Percentiles rank a stretch among this genome's conserved stretches.
phyloP scores from a whole-genome alignment of 306 rosid species.

The Begonia loranthoides region DNA sequence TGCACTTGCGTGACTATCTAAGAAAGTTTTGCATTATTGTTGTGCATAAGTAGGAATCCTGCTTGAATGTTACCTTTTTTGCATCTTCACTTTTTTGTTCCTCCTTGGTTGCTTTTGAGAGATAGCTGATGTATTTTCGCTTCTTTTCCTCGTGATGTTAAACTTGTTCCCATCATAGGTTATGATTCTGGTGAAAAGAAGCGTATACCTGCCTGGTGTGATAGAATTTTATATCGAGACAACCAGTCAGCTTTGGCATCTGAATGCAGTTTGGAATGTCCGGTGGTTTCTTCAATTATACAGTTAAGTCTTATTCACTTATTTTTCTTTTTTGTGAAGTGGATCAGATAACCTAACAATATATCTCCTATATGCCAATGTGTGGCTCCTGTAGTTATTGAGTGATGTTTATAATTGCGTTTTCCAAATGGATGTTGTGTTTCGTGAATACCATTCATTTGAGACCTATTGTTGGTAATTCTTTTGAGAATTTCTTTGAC shows the following conservation, averaged over 20 bases:
- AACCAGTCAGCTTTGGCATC: conserved; percentile 42
- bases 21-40: background rate
- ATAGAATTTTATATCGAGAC: conserved; percentile 89
- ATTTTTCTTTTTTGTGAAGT: conserved; percentile 8
- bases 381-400: too few relatives aligned
- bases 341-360: conserved; percentile 5
- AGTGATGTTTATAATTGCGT: too few relatives aligned
- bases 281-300: conserved; percentile 53
- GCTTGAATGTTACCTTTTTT: too few relatives aligned
- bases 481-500: too few relatives aligned
- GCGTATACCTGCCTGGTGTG: conserved; percentile 99
- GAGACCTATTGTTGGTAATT: too few relatives aligned
- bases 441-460: too few relatives aligned
- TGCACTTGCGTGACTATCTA: background rate
- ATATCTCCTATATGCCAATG: too few relatives aligned
- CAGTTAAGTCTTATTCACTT: conserved; percentile 30
- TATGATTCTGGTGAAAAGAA: conserved; percentile 99
- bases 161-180: conserved; percentile 24
- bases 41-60: too few relatives aligned
- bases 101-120: too few relatives aligned
- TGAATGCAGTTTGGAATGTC: conserved; percentile 73
- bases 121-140: background rate
- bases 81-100: too few relatives aligned
- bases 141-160: background rate
- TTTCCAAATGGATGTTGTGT: too few relatives aligned